phyloP scores from a whole-genome alignment of 164 flowering plant genomes.

The Aristolochia californica region DNA sequence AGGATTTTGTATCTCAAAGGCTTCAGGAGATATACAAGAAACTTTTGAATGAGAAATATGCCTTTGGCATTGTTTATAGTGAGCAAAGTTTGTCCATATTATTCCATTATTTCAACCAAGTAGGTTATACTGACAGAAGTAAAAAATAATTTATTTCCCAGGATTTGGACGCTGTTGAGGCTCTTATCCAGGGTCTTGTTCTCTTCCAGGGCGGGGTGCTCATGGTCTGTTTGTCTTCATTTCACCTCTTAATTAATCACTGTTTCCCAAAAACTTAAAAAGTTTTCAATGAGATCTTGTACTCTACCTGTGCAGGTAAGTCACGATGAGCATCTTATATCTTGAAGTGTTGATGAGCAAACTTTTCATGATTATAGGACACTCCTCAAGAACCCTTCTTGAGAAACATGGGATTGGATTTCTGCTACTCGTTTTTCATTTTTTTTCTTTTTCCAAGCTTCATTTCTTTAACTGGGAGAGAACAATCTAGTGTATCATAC shows the following conservation, averaged over 20 bases:
- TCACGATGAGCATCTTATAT: conserved; percentile 95
- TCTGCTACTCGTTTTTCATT: no score
- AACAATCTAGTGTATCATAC: no score
- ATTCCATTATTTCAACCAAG: no score
- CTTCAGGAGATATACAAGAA: conserved; percentile 85
- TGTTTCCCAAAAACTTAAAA: background rate
- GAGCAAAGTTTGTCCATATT: no score
- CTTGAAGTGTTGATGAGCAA: conserved; percentile 93
- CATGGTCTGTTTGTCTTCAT: conserved; percentile 43
- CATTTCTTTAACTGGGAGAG: no score
- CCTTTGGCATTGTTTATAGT: no score
- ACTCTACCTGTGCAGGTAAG: conserved; percentile 55
- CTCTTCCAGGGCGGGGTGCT: conserved; percentile 97
- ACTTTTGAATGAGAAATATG: background rate
- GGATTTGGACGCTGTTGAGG: conserved; percentile 99
- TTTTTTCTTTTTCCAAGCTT: no score
- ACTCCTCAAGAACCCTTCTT: conserved; percentile 39
- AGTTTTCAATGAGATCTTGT: background rate
- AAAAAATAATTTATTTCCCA: conserved; percentile 13
- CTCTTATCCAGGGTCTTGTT: conserved; percentile 98
- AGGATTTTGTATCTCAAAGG: conserved; percentile 49
- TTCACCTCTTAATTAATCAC: no score
- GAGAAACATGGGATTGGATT: background rate
- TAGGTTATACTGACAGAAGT: no score
- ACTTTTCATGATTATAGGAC: conserved; percentile 90